Base-by-base conservation (phyloP, 352 stramenopile genomes). In the Globisporangium parvum region DNA sequence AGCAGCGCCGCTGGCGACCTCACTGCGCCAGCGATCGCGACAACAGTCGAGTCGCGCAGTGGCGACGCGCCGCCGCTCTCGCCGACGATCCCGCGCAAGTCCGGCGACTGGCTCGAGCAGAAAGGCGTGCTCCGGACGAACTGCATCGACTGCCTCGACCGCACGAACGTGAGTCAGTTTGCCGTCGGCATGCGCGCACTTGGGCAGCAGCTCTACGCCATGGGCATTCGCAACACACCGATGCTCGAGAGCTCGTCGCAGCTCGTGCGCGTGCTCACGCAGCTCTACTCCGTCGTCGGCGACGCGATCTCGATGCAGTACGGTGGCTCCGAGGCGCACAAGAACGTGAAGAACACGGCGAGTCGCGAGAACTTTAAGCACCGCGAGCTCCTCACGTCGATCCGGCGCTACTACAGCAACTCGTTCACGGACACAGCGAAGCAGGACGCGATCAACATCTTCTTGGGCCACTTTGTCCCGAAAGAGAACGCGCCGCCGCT, bases 301-400 rank as follows among this genome's bases (percentile, higher is more conserved):
- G 97, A 99, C 71, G 88, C 95, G 37, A 98, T 99, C 62, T 98
- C 97, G 44, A 91, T 99, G 67, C 97, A 99, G 65, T 99, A 99
- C 67, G 97, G 97, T 47, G 97, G 97, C 0, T 98, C 91, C 15
- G 97, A 99, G 69, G 97, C 97, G 6, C 96, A 99, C 69, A 99
- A 99, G 68, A 99, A 99, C 54, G 96, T 99, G 18, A 94, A 93
- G 51, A 96, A 95, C 46, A 90, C 77, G n/a, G 75, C 75, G 1
- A 72, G 71, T 28, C 75, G 77, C 3, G 83, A 93, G 59, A 95
- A 91, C 53, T 87, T 92, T 18, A 97, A 98, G 73, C 93, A 98
- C 53, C 96, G 96, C 56, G 95, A 99, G 64, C 72, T 99, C 3
- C 76, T 99, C 9, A 99, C 96, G 17, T 99, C 96, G 3, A 99